Base-by-base conservation (phyloP, 1,139 yeast species). In the Insectozyma bohioensis region DNA sequence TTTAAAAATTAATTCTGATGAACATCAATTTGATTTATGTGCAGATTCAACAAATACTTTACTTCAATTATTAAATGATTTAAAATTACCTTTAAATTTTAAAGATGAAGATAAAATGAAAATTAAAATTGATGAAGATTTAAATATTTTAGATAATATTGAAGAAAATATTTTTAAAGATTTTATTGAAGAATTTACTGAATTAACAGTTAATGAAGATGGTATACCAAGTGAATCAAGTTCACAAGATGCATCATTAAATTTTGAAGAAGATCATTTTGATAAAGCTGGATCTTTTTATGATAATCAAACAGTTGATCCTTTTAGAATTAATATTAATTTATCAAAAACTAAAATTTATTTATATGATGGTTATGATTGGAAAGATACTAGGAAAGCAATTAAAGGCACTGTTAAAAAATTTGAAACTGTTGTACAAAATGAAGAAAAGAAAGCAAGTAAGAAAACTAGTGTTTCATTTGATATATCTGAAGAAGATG, bases 291-390 rank as follows among this genome's bases (percentile, higher is more conserved):
- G 24, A 10, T 32, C 36, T 3, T 9, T 30, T 2, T 14, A 21
- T 22, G 33, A 28, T 7, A 24, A 20, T 12, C 14, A 29, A 10
- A 37, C 36, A 18, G 48, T 52, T 13, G 53, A 52, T 27, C 70
- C 71, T 1, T 40, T 63, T 3, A 54, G 51, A 26, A 24, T 67
- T 16, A 60, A 58, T 32, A 41, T 67, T 5, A 64, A 63, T 36
- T 48, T 72, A 7, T 52, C 67, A 5, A 67, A 65, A 28, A 55
- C 70, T 0, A 57, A 57, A 4, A 59, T 92, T 39, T 78, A 74
- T 38, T 58, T 92, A 24, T 80, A 76, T 52, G 98, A 92, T 61
- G 99, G 99, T 0, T 92, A 81, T 51, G 98, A 92, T 52, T 88
- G 97, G 95, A 75, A 75, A 37, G 78, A 77, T 30, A 87, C 97